phyloP scores from a whole-genome alignment of 805 yeast genomes.

The Kodamaea neixiangensis region DNA sequence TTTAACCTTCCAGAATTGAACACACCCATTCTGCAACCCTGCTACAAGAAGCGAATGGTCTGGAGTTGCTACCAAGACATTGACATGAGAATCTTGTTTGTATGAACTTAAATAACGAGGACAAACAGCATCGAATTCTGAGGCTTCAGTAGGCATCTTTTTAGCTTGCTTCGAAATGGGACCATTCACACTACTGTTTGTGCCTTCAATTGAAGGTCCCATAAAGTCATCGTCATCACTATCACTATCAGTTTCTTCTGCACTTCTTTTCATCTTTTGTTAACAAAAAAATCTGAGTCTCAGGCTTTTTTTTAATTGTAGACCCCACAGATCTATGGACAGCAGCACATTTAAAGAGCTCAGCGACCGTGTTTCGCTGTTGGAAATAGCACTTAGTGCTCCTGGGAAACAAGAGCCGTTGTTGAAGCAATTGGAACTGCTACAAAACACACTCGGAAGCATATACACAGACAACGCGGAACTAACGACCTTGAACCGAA shows the following conservation, averaged over 20 bases:
- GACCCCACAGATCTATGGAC: slow-evolving; percentile 10
- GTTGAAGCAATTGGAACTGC: slow-evolving; percentile 15
- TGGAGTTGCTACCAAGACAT: slow-evolving; percentile 14
- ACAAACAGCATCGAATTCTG: not conserved
- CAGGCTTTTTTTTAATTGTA: not conserved
- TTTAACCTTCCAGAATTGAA: slow-evolving; percentile 23
- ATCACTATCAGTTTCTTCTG: not conserved
- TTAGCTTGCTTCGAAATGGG: not conserved
- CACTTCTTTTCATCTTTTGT: not conserved
- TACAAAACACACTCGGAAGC: slow-evolving; percentile 15
- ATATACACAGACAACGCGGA: slow-evolving; percentile 21
- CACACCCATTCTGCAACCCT: slow-evolving; percentile 22
- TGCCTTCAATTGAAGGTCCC: slow-evolving; percentile 10
- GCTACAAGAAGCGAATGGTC: slow-evolving; percentile 17
- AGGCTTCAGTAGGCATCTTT: not conserved
- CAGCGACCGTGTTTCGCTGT: slow-evolving; percentile 8
- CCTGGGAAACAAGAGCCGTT: slow-evolving; percentile 12
- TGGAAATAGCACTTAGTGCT: slow-evolving; percentile 13
- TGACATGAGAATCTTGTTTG: slow-evolving; percentile 6
- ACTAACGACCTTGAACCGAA: slow-evolving; percentile 18
- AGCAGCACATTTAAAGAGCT: slow-evolving; percentile 12
- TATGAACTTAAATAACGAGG: not conserved
- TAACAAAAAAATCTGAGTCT: not conserved
- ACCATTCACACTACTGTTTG: not conserved
- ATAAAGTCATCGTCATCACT: slow-evolving; percentile 11